Percentiles rank a stretch among this genome's conserved stretches.
These are phyloP conservation scores for Globisporangium splendens DNA, from an alignment of 352 stramenopile species.

Conservation along the genomic window DNA sequence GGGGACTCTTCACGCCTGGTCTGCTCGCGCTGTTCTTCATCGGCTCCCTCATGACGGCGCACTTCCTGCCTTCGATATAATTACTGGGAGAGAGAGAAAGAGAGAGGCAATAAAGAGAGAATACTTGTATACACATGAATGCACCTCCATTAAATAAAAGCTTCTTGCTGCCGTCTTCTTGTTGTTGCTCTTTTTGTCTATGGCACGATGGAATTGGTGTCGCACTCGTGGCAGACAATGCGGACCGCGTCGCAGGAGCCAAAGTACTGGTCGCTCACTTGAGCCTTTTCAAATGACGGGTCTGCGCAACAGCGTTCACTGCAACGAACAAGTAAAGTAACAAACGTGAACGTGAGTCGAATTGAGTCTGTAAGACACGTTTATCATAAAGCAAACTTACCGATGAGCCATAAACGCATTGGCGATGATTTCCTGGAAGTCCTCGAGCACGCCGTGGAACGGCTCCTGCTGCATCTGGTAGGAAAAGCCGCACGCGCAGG, in stretches of 20 bases:
- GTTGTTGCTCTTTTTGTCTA: neutral
- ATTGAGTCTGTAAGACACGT: too few species aligned
- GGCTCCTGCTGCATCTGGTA: constrained; percentile 43
- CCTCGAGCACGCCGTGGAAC: constrained; percentile 46
- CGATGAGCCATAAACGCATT: constrained; percentile 55
- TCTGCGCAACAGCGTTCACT: constrained; percentile 47
- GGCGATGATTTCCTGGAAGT: constrained; percentile 60
- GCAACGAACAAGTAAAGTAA: constrained; percentile 2
- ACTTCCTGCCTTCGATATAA: constrained; percentile 91
- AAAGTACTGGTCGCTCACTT: constrained; percentile 7
- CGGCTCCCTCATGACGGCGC: constrained; percentile 88
- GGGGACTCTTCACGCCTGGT: constrained; percentile 88
- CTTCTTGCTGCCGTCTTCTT: neutral
- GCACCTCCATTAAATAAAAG: constrained; percentile 13
- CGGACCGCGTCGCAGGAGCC: constrained; percentile 10
- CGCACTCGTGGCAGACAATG: constrained; percentile 10
- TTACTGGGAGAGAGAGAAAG: neutral
- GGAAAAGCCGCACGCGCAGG: constrained; percentile 51
- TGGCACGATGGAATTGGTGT: constrained; percentile 1
- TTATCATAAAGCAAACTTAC: constrained; percentile 20
- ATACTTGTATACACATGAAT: neutral
- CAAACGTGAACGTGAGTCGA: neutral
- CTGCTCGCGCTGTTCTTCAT: constrained; percentile 89
- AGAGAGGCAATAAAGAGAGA: too few species aligned
- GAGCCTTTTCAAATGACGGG: constrained; percentile 45